Conservation (phyloP, 768 basidiomycete species). For the Russula brevipes region DNA sequence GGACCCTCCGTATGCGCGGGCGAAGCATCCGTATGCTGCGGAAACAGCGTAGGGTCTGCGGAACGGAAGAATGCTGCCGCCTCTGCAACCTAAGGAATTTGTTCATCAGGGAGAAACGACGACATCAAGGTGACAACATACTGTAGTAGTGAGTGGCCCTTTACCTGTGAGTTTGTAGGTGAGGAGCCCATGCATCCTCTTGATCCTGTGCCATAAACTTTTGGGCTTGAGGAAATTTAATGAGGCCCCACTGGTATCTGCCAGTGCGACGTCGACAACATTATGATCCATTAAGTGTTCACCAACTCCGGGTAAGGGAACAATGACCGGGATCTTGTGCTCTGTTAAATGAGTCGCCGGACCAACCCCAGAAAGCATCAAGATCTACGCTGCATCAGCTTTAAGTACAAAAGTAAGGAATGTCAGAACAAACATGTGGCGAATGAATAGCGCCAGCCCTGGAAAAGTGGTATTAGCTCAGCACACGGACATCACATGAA, state of each 20-base stretch:
- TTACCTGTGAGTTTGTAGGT: constrained; percentile 43
- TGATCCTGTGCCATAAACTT: neutral
- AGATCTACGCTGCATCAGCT: constrained; percentile 37
- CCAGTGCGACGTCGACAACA: constrained; percentile 46
- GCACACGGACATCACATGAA: neutral
- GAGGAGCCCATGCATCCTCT: constrained; percentile 28
- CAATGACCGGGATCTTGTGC: constrained; percentile 49
- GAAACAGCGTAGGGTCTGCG: constrained; percentile 44
- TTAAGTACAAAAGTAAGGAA: neutral
- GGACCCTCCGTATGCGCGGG: constrained; percentile 26
- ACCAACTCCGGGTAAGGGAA: constrained; percentile 72
- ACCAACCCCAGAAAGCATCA: constrained; percentile 75
- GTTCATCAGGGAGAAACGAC: neutral
- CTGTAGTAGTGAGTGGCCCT: constrained; percentile 53
- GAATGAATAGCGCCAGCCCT: constrained; percentile 63
- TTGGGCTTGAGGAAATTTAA: constrained; percentile 36
- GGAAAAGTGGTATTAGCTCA: neutral
- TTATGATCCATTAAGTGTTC: constrained; percentile 67
- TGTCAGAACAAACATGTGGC: constrained; percentile 41
- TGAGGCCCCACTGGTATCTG: constrained; percentile 45
- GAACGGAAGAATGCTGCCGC: constrained; percentile 51
- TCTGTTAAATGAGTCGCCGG: constrained; percentile 51
- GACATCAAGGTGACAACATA: constrained; percentile 28
- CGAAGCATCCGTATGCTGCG: constrained; percentile 21
- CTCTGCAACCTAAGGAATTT: constrained; percentile 35